Percentiles rank a stretch among this genome's conserved stretches.
These are phyloP conservation scores for Lanmaoa pseudosensibilis DNA, from an alignment of 768 basidiomycete genomes.

Conservation along the genomic window DNA sequence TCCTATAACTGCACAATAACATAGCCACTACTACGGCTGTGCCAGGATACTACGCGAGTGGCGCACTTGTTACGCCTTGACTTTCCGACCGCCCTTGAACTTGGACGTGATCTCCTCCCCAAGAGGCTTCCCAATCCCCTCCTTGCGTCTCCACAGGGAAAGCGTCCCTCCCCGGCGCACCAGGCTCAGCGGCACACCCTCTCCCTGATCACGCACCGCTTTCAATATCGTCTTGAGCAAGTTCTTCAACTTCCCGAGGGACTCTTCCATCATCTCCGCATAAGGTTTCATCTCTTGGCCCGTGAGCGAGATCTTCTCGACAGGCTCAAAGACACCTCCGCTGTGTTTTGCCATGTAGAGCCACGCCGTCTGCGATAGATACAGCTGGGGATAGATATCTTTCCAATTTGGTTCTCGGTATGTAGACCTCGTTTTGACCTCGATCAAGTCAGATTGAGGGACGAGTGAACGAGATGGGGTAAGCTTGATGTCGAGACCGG, in stretches of 20 bases:
- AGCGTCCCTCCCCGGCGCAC: conserved; percentile 48
- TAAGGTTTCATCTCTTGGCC: conserved; percentile 23
- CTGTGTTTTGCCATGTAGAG: conserved; percentile 60
- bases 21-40: conserved; percentile 16
- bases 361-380: conserved; percentile 65
- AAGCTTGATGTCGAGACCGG: conserved; percentile 22
- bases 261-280: conserved; percentile 19
- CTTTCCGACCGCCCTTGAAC: conserved; percentile 7
- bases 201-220: conserved; percentile 51
- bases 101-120: conserved; percentile 23
- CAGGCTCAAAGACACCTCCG: conserved; percentile 49
- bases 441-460: conserved; percentile 38
- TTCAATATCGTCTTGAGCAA: conserved; percentile 42
- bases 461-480: conserved; percentile 30
- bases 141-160: conserved; percentile 49
- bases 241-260: conserved; percentile 29
- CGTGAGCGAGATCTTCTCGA: conserved; percentile 48
- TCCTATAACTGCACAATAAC: not conserved
- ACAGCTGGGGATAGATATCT: conserved; percentile 64
- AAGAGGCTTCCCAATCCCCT: conserved; percentile 21
- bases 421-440: conserved; percentile 35
- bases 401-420: conserved; percentile 49
- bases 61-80: too few species aligned
- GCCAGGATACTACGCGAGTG: not conserved
- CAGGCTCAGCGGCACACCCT: conserved; percentile 52